Evolutionary conservation across 1,284 basidiomycete genomes (phyloP).

Genomic region (Tausonia pullulans): DNA sequence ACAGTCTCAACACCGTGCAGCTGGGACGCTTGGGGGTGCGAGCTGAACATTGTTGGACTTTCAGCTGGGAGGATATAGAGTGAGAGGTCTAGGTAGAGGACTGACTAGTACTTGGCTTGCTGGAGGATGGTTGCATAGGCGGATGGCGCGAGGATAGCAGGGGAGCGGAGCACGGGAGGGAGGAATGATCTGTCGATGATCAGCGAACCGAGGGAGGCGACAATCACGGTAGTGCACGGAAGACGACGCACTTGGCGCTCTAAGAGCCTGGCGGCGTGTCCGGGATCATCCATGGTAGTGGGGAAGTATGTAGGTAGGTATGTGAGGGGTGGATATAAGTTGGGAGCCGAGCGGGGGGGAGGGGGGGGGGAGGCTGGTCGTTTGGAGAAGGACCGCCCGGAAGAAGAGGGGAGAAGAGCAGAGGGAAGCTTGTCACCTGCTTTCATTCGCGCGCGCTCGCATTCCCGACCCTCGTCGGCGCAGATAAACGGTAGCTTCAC

Average conservation of each 20-base stretch:
- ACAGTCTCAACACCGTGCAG: conserved; percentile 15
- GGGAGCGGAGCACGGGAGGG: not conserved
- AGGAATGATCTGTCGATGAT: not conserved
- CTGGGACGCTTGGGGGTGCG: conserved; percentile 9
- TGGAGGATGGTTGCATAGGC: not conserved
- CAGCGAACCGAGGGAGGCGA: not conserved
- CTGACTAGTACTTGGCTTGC: conserved; percentile 16
- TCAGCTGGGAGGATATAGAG: not conserved
- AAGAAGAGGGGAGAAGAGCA: conserved; percentile 17
- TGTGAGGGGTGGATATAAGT: not conserved
- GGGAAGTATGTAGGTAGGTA: not conserved
- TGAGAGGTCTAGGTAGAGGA: not conserved
- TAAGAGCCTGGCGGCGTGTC: not conserved
- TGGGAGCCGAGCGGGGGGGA: not conserved
- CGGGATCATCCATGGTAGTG: not conserved
- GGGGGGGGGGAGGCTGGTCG: no score
- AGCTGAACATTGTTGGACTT: not conserved
- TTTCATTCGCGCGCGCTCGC: no score
- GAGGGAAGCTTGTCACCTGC: conserved; percentile 6
- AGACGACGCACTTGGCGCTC: not conserved
- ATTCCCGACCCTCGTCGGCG: no score
- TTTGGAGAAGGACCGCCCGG: no score
- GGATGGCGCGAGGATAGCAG: not conserved
- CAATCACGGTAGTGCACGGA: not conserved
- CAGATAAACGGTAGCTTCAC: no score